Evolutionary conservation across 352 stramenopile species (phyloP), one percentile per base, ranked within the genome.

Genomic region (Pelagophyceae sp.): DNA sequence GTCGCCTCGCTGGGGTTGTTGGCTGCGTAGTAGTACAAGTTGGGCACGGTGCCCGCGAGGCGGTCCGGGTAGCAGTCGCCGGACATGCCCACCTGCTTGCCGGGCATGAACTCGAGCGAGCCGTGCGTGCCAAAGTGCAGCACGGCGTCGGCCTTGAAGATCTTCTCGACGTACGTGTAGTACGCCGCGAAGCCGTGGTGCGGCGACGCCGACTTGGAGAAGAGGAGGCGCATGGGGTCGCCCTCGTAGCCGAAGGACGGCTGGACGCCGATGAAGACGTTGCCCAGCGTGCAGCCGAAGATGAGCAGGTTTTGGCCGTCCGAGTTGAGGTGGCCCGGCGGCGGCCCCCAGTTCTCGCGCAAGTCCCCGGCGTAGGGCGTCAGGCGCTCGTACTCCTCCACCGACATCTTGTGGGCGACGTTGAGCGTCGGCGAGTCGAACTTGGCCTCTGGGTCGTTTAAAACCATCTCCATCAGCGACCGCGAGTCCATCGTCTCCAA

Each of bases 1-100:
- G 89, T 94, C 0, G 89, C 89, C 78, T 94, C 89, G 20, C 88
- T 93, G 23, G 89, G 89, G 83, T 94, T 94, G 84, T 94, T 94
- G 20, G 89, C 89, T 54, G 89, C 89, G 79, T 94, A 94, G 37
- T 93, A 87, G 85, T 94, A 94, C 5, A 90, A 83, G 58, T 90
- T 92, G 27, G 89, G 89, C 45, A 94, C 83, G 54, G 85, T 89
- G 83, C 90, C 91, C 84, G 93, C 93, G 5, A 94, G 80, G 77
- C 89, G 83, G 80, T 94, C 89, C 38, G 89, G 89, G 83, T 94
- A 94, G 84, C 89, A 94, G 35, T 85, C 90, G 74, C 88, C 89
- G 72, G 85, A 90, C 89, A 94, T 94, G 82, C 89, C 89, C 35
- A 94, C 89, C 82, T 94, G 89, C 83, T 94, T 94, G 83, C 89